phyloP scores from a whole-genome alignment of 805 yeast genomes.

The Zygotorulaspora sp. region DNA sequence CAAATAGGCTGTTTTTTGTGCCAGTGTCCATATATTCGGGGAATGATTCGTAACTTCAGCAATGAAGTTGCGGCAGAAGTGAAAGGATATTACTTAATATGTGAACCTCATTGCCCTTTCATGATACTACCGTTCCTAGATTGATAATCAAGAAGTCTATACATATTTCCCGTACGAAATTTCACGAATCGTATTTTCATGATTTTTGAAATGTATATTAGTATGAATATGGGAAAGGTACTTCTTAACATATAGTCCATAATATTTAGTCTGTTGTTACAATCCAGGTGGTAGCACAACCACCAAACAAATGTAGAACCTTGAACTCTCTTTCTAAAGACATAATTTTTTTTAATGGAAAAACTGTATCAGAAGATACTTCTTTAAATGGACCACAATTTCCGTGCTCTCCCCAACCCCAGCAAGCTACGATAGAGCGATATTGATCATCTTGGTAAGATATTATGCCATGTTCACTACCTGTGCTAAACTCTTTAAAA shows the following conservation, averaged over 20 bases:
- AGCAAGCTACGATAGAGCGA: slow-evolving; percentile 46
- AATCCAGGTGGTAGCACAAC: slow-evolving; percentile 33
- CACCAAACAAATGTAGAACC: slow-evolving; percentile 27
- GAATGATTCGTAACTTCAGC: slow-evolving; percentile 6
- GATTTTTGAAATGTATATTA: slow-evolving; percentile 27
- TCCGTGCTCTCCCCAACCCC: slow-evolving; percentile 99
- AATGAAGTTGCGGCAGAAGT: slow-evolving; percentile 10
- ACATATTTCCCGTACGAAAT: slow-evolving; percentile 76
- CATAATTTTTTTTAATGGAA: slow-evolving; percentile 19
- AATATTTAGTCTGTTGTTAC: slow-evolving; percentile 42
- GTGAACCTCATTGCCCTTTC: slow-evolving; percentile 3
- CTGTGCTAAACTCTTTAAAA: slow-evolving; percentile 42
- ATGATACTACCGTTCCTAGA: slow-evolving; percentile 26
- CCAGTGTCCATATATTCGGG: background rate
- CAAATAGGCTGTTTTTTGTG: background rate
- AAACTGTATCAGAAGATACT: slow-evolving; percentile 19
- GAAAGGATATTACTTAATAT: slow-evolving; percentile 5
- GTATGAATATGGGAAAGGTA: slow-evolving; percentile 80
- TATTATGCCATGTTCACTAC: slow-evolving; percentile 84
- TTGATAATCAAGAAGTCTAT: slow-evolving; percentile 54
- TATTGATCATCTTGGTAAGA: slow-evolving; percentile 9
- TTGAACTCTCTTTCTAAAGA: background rate
- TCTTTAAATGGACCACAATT: slow-evolving; percentile 60
- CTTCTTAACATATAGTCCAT: slow-evolving; percentile 70
- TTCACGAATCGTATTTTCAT: slow-evolving; percentile 32